Evolutionary conservation across 2,329 filamentous ascomycete genomes (phyloP), one percentile per base, ranked within the genome.

Genomic region (Curvularia lunata): DNA sequence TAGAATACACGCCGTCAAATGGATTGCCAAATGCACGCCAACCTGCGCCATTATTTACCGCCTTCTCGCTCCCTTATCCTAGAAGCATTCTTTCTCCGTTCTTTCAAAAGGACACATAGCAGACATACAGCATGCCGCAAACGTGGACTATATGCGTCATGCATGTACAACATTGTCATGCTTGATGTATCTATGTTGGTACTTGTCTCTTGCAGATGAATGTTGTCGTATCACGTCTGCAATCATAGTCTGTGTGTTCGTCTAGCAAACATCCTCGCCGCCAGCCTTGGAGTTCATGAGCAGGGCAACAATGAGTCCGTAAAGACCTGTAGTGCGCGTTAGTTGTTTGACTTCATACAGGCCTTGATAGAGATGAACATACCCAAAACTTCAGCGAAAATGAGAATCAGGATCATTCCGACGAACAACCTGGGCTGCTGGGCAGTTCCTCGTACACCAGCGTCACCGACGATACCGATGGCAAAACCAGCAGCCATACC

Each of bases 321-420:
- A 99, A 58, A 99, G 91, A 95, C 94, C 91, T 95, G 9, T 9
- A 21, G 28, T 18, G 43, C 27, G 27, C 27, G 19, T 66, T 59
- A 66, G 59, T 37, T 42, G 16, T 7, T 10, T 32, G 7, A 5
- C 37, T 13, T 30, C 38, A 6, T 13, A 19, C 16, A n/a, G 25
- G 7, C 16, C 19, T 9, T 3, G 3, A 12, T 25, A 18, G 16
- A 28, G 18, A n/a, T 16, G 12, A 5, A 83, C 89, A 63, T 84
- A 95, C 92, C 93, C 89, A 97, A 83, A 70, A 97, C 93, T 94
- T 97, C 93, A 70, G 93, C 93, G 86, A 97, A 97, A 94, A 97
- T 97, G 82, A 97, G 91, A 84, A 97, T 97, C 78, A 97, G 81
- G 81, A 97, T 96, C 92, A 97, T 97, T 82, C 93, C 93, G 77